A percentile compares a stretch with the other conserved stretches of the same genome.
These are phyloP conservation scores for Thalassiosira livingstoniorum DNA, from an alignment of 352 stramenopile species.

Conservation along the genomic window DNA sequence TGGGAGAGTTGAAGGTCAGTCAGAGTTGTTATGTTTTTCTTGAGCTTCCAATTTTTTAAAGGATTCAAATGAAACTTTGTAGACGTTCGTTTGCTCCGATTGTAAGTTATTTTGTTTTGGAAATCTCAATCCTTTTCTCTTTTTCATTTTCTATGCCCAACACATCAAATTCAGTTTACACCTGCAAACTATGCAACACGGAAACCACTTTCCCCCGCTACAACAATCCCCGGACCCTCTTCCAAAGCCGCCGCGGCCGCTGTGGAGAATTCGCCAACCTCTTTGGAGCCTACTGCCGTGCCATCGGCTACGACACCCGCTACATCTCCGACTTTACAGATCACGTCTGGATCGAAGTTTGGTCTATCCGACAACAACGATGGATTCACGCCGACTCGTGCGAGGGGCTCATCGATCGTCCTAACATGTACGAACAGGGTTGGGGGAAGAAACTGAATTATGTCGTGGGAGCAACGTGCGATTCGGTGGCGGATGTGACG, in stretches of 20 bases:
- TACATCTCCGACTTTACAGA: constrained; percentile 95
- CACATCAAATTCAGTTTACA: constrained; percentile 60
- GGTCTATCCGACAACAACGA: constrained; percentile 78
- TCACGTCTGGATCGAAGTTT: constrained; percentile 95
- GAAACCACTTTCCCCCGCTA: constrained; percentile 78
- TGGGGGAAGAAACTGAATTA: constrained; percentile 94
- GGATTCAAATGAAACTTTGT: too few species aligned
- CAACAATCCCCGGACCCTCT: constrained; percentile 71
- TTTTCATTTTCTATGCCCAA: neutral
- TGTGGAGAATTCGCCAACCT: constrained; percentile 85
- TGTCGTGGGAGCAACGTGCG: constrained; percentile 78
- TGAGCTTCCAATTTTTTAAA: too few species aligned
- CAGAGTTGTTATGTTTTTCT: too few species aligned
- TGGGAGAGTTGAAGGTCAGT: constrained; percentile 72
- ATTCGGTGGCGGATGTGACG: constrained; percentile 92
- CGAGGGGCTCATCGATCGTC: constrained; percentile 91
- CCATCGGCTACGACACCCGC: constrained; percentile 80
- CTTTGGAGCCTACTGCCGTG: constrained; percentile 80
- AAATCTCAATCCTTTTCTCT: too few species aligned
- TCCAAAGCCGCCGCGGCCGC: constrained; percentile 67
- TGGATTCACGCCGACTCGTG: constrained; percentile 95
- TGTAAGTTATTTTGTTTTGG: too few species aligned
- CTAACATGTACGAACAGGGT: constrained; percentile 94
- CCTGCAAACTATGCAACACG: constrained; percentile 66
- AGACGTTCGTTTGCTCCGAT: too few species aligned